phyloP scores from a whole-genome alignment of 192 early-diverging fungal species.

The Linnemannia hyalina region DNA sequence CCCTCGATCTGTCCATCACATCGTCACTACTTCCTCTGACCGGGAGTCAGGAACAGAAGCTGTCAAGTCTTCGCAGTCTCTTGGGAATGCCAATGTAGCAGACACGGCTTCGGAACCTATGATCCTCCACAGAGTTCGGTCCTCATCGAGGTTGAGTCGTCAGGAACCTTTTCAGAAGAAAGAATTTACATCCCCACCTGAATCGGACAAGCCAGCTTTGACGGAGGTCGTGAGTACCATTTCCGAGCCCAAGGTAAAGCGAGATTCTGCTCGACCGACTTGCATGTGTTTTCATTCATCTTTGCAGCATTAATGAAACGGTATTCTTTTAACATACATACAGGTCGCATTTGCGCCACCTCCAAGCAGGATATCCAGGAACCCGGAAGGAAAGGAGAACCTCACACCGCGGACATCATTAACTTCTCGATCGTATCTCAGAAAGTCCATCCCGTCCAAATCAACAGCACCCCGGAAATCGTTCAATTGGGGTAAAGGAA shows the following conservation, averaged over 20 bases:
- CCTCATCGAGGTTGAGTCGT: slow-evolving; percentile 4
- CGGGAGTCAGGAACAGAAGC: background rate
- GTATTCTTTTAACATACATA: background rate
- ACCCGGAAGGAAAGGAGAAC: slow-evolving; percentile 36
- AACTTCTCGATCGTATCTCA: background rate
- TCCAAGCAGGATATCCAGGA: slow-evolving; percentile 16
- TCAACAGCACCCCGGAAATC: slow-evolving; percentile 9
- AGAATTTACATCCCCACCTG: background rate
- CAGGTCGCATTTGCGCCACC: slow-evolving; percentile 12
- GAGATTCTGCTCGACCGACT: background rate
- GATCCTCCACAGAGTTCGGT: slow-evolving; percentile 1
- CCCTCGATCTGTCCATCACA: background rate
- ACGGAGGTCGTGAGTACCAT: background rate
- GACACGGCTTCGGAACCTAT: background rate
- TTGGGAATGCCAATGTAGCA: background rate
- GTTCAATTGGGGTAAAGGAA: slow-evolving; percentile 29
- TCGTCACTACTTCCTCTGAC: background rate
- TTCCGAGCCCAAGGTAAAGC: slow-evolving; percentile 12
- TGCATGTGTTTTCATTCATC: background rate
- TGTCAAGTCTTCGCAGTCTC: background rate
- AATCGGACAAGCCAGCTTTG: background rate
- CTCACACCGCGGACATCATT: slow-evolving; percentile 13
- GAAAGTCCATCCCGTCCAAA: slow-evolving; percentile 11
- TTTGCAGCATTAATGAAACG: too few relatives aligned
- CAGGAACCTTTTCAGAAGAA: slow-evolving; percentile 6